Evolutionary conservation across 257 asterid species (phyloP).

Genomic region (Fraxinus excelsior): DNA sequence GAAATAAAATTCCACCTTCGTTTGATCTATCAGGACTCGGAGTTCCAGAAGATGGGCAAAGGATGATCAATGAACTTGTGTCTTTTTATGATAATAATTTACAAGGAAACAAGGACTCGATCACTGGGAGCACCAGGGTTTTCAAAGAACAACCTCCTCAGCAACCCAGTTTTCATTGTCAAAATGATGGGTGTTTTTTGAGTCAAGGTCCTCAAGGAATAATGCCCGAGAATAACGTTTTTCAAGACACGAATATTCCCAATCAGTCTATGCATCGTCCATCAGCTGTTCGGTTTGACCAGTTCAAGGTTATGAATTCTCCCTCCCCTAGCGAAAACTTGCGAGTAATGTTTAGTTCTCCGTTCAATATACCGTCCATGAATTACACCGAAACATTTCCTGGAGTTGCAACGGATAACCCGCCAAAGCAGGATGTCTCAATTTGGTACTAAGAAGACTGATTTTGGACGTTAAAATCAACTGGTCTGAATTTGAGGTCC

Average conservation of each 20-base stretch:
- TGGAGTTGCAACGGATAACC: slow-evolving; percentile 41
- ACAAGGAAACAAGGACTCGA: slow-evolving; percentile 42
- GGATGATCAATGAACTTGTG: slow-evolving; percentile 68
- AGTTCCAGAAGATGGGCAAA: slow-evolving; percentile 86
- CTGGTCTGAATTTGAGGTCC: slow-evolving; percentile 1
- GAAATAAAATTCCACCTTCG: slow-evolving; percentile 32
- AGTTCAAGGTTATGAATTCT: slow-evolving; percentile 39
- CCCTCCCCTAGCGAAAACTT: too few relatives aligned
- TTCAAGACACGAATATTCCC: slow-evolving; percentile 35
- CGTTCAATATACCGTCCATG: slow-evolving; percentile 39
- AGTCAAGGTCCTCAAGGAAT: slow-evolving; percentile 33
- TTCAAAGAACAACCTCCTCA: slow-evolving; percentile 36
- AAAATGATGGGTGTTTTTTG: slow-evolving; percentile 37
- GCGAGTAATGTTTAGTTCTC: slow-evolving; percentile 57
- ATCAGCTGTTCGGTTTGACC: slow-evolving; percentile 36
- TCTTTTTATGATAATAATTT: slow-evolving; percentile 56
- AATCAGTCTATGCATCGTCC: slow-evolving; percentile 35
- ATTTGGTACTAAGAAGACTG: slow-evolving; percentile 52
- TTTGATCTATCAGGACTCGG: slow-evolving; percentile 59
- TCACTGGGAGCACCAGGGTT: slow-evolving; percentile 18
- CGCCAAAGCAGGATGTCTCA: slow-evolving; percentile 47
- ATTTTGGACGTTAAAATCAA: not conserved
- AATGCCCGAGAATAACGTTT: slow-evolving; percentile 38
- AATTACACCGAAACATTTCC: slow-evolving; percentile 48
- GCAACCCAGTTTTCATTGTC: slow-evolving; percentile 32